Base-by-base conservation (phyloP, 352 stramenopile species). In the Pythium phragmiticola region DNA sequence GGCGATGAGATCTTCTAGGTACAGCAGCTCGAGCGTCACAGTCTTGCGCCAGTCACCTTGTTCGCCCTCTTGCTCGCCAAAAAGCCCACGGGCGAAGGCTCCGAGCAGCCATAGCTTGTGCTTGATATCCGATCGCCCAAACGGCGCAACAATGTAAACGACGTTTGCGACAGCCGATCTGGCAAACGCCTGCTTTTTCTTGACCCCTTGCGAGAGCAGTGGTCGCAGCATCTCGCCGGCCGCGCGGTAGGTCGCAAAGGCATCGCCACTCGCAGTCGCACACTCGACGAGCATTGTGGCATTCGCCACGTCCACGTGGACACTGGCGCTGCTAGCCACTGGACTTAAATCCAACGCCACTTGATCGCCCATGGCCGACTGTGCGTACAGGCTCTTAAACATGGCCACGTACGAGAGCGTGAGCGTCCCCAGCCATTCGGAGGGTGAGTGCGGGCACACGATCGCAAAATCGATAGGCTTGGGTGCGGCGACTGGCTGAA, bases 401-500 rank as follows among this genome's bases (percentile, higher is more conserved):
- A 74, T 80, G 11, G 78, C 80, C 34, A 90, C 70, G 53, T 91
- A 89, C n/a, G 84, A 90, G 12, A 90, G 70, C 13, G 80, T 79
- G 1, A 90, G 63, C 19, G 75, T 86, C 0, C 76, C 84, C 8
- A 92, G 76, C 84, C 84, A 92, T 45, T 92, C 76, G 1, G 75
- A 78, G 2, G 78, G 84, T 60, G 84, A 87, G 3, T 86, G 75
- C 5, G 84, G 84, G 30, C 84, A 92, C 30, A 92, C 72, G 36
- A 92, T 77, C 13, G 78, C 80, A 55, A 90, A 92, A 51, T 92
- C 82, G 30, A 90, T 63, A 26, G 80, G 80, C 63, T 92, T 92
- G 1, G 78, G 70, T 8, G 73, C 72, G 17, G 75, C 72, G 9
- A 91, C 73, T 2, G 84, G 84, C 51, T 90, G 76, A n/a, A 92